Conservation (phyloP, 371 early-diverging fungal species). For the Parasitella parasitica region DNA sequence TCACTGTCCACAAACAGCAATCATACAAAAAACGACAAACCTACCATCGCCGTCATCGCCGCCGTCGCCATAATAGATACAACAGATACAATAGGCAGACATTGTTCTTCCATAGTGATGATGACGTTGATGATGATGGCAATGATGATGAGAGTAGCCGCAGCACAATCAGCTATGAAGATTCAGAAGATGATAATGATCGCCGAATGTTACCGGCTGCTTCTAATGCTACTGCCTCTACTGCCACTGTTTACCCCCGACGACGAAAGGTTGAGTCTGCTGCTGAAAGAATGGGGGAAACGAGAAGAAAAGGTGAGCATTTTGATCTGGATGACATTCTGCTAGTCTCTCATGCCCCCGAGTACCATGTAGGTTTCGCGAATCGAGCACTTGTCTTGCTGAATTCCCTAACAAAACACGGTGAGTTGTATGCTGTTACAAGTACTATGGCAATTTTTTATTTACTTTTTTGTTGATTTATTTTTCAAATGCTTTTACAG, state of each 20-base stretch:
- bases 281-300: slow-evolving; percentile 31
- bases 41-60: not conserved
- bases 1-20: not conserved
- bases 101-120: not conserved
- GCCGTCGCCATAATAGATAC: not conserved
- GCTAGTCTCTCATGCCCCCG: slow-evolving; percentile 9
- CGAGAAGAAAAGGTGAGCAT: slow-evolving; percentile 28
- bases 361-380: slow-evolving; percentile 33
- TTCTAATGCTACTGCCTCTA: not conserved
- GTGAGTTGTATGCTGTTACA: slow-evolving; percentile 11
- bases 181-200: slow-evolving; percentile 13
- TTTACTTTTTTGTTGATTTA: too few species aligned
- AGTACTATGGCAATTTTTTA: too few species aligned
- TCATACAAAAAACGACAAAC: not conserved
- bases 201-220: slow-evolving; percentile 2
- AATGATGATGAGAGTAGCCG: not conserved
- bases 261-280: slow-evolving; percentile 26
- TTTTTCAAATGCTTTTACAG: slow-evolving; percentile 12
- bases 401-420: slow-evolving; percentile 31
- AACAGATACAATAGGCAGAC: not conserved
- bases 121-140: too few species aligned
- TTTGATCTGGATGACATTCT: slow-evolving; percentile 20
- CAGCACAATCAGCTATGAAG: not conserved
- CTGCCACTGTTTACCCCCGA: not conserved
- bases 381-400: slow-evolving; percentile 34